These are phyloP conservation scores for barley (Hordeum vulgare) DNA, from an alignment of 176 grass and related monocot species.

Conservation along the genomic window MorexV3_pseudomolecules_assembly NC_058518.1:257661677-257662176, in stretches of 20 bases:
- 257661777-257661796: not conserved
- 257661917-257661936: slow-evolving; percentile 3
- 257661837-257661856: not conserved
- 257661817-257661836: not conserved
- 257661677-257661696: not conserved
- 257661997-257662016: slow-evolving; percentile 19
- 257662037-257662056: slow-evolving; percentile 27
- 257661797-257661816: not conserved
- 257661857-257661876: not conserved
- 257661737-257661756: not conserved
- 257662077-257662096: slow-evolving; percentile 88
- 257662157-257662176: slow-evolving; percentile 99
- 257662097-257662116: slow-evolving; percentile 94
- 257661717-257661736: not conserved
- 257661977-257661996: not conserved
- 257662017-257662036: not conserved
- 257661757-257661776: not conserved
- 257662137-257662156: slow-evolving; percentile 77
- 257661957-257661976: not conserved
- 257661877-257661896: not conserved
- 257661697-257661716: not conserved
- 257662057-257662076: slow-evolving; percentile 93
- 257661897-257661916: not conserved
- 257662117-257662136: slow-evolving; percentile 89
- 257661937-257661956: not conserved